Base-by-base conservation (phyloP, 306 rosid species). In the Lithocarpus polystachyus region DNA sequence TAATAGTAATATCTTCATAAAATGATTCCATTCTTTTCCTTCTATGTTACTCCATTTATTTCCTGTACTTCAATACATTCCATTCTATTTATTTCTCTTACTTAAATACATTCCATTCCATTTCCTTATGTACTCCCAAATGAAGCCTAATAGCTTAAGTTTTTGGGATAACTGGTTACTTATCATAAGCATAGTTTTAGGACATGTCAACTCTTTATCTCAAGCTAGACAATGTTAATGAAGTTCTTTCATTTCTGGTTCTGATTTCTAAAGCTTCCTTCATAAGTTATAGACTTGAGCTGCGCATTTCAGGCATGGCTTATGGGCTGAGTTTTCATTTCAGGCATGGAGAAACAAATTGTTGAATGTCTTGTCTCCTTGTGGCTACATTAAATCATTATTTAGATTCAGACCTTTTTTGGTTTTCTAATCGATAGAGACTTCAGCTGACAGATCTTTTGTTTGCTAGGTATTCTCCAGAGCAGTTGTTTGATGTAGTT, bases 401-500 rank as follows among this genome's bases (percentile, higher is more conserved):
- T 17, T 65, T 48, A 20, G 24, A 20, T 11, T 48, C 17, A 13
- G 53, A 8, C 17, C 68, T 37, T 14, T 29, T 72, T 11, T 75
- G 75, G 79, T 28, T 51, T 20, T 48, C 17, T 48, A 19, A 2
- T n/a, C 43, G 53, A 4, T 24, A 19, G 29, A 68, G 70, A 37
- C 72, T 51, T 73, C 22, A 68, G 45, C 82, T 88, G 72, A 88
- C 76, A 48, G 29, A 67, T 54, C 77, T 74, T 3, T 68, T 33
- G 40, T 20, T 80, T 28, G 7, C 22, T 82, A 93, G 99, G 93
- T 96, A 96, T 59, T 88, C 98, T 19, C 94, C 90, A 2, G 98
- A 96, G 89, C 99, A 96, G 88, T 81, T 96, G 78, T 93, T 79
- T 77, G 85, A 90, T 75, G 98, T 96, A 28, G 96, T 93, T 84